Evolutionary conservation across 2,329 filamentous ascomycete species (phyloP).

Genomic region (Botrytis sinoallii): DNA sequence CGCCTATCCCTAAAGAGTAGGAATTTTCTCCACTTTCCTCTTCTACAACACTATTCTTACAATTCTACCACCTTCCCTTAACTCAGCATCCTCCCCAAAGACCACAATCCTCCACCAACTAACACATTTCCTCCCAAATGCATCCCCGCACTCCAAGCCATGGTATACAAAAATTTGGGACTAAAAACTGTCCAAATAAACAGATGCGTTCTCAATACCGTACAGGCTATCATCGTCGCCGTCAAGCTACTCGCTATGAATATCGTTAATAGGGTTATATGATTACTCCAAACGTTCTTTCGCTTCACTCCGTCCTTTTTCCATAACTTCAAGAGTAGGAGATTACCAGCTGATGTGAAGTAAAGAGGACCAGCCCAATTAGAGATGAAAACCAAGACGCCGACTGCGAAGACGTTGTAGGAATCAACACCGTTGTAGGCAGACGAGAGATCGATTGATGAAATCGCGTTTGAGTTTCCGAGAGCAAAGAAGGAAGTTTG

Average conservation of each 20-base stretch:
- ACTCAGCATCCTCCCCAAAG: constrained; percentile 44
- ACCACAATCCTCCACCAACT: constrained; percentile 57
- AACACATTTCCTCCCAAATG: constrained; percentile 72
- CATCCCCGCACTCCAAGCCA: constrained; percentile 82
- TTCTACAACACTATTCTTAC: neutral
- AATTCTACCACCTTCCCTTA: constrained; percentile 7
- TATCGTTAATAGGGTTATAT: constrained; percentile 64
- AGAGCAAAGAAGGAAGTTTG: constrained; percentile 84
- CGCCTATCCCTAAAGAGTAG: neutral
- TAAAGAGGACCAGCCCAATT: constrained; percentile 93
- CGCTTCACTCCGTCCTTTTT: constrained; percentile 18
- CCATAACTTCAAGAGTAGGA: constrained; percentile 49
- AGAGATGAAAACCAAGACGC: constrained; percentile 75
- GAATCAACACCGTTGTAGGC: constrained; percentile 87
- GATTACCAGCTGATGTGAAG: constrained; percentile 69
- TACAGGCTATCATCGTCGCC: constrained; percentile 87
- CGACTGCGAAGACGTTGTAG: constrained; percentile 80
- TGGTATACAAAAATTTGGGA: constrained; percentile 89
- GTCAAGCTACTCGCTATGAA: constrained; percentile 64
- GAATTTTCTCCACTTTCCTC: neutral
- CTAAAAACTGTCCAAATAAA: constrained; percentile 99
- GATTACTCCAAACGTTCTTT: constrained; percentile 38
- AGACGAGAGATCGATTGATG: constrained; percentile 88
- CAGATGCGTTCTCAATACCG: constrained; percentile 76
- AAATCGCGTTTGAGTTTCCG: constrained; percentile 91